These are phyloP conservation scores for Atalantia buxifolia DNA, from an alignment of 345 rosid genomes.

Conservation along the genomic window DNA sequence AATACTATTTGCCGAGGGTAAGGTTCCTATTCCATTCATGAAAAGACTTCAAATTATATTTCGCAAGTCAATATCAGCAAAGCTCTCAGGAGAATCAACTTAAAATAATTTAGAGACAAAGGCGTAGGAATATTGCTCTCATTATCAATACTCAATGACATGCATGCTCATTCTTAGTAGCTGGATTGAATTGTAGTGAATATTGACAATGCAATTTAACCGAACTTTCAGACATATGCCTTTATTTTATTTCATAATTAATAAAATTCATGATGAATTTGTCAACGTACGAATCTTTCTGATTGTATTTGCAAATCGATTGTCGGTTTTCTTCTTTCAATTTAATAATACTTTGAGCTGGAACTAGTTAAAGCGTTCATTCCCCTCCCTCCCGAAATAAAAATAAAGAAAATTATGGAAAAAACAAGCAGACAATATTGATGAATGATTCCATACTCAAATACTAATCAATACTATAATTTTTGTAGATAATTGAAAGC, in stretches of 20 bases:
- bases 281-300: neutral
- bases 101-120: neutral
- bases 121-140: constrained; percentile 8
- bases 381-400: too few species aligned
- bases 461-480: neutral
- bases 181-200: neutral
- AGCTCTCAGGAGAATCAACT: neutral
- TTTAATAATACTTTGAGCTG: neutral
- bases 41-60: constrained; percentile 11
- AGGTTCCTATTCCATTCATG: constrained; percentile 24
- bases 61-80: constrained; percentile 9
- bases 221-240: neutral
- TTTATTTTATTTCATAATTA: neutral
- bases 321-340: neutral
- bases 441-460: neutral
- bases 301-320: neutral
- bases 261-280: neutral
- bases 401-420: too few species aligned
- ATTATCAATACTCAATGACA: neutral
- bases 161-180: too few species aligned
- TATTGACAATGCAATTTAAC: neutral
- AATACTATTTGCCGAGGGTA: constrained; percentile 1
- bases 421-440: neutral
- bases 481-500: neutral
- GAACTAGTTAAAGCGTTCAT: too few species aligned